Conservation (phyloP, 352 stramenopile species). For the Peronospora farinosa region DNA sequence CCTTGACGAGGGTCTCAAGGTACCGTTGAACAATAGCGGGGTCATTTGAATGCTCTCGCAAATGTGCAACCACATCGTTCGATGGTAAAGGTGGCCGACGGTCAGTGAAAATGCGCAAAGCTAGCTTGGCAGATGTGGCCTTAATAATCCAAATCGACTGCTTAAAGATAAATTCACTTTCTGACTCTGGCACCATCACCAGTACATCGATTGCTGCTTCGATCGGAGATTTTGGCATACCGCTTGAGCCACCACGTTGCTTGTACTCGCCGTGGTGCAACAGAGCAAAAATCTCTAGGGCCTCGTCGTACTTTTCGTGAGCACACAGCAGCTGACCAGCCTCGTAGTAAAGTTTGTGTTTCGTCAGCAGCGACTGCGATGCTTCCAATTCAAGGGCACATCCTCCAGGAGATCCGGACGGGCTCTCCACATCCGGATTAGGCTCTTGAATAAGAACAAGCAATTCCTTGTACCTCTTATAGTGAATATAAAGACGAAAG, state of each 20-base stretch:
- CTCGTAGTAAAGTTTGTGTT: slow-evolving; percentile 80
- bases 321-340: slow-evolving; percentile 58
- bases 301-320: slow-evolving; percentile 62
- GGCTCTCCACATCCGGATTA: slow-evolving; percentile 43
- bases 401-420: slow-evolving; percentile 29
- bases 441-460: slow-evolving; percentile 67
- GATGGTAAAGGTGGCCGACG: slow-evolving; percentile 54
- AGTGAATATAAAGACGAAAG: slow-evolving; percentile 73
- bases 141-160: slow-evolving; percentile 85
- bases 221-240: slow-evolving; percentile 80
- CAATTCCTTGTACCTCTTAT: slow-evolving; percentile 76
- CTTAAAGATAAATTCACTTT: slow-evolving; percentile 86
- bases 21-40: slow-evolving; percentile 72
- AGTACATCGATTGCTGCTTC: slow-evolving; percentile 87
- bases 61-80: slow-evolving; percentile 73
- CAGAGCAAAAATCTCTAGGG: slow-evolving; percentile 77
- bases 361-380: slow-evolving; percentile 57
- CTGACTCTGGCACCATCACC: slow-evolving; percentile 57
- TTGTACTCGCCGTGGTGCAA: slow-evolving; percentile 78
- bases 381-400: slow-evolving; percentile 62
- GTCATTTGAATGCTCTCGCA: slow-evolving; percentile 71
- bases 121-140: slow-evolving; percentile 60
- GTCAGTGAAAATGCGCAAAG: slow-evolving; percentile 80
- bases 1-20: slow-evolving; percentile 74
- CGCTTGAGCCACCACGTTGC: slow-evolving; percentile 52